Percentiles rank a stretch among this genome's conserved stretches.
Evolutionary conservation across 2,329 filamentous ascomycete genomes (phyloP).

Genomic region (Xylariales sp.): DNA sequence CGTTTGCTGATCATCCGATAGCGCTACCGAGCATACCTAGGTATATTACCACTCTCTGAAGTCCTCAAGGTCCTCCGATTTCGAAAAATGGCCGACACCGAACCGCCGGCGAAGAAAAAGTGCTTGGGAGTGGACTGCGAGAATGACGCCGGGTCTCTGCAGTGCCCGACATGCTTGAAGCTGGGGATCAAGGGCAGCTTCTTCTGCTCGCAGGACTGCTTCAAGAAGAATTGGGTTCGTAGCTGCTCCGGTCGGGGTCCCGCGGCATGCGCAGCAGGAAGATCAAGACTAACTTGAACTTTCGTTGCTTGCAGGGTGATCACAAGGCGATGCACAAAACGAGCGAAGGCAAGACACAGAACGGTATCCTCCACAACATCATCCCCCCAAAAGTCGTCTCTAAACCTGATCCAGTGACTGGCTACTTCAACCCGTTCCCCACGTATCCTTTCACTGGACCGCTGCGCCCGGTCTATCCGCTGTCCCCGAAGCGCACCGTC

Average conservation of each 20-base stretch:
- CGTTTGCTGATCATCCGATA: no score
- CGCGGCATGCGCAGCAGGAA: not conserved
- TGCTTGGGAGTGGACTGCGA: conserved; percentile 81
- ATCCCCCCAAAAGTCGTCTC: conserved; percentile 77
- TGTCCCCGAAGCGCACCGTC: conserved; percentile 68
- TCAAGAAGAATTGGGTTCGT: conserved; percentile 96
- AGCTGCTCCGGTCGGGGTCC: not conserved
- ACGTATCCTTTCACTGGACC: conserved; percentile 77
- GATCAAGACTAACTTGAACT: conserved; percentile 8
- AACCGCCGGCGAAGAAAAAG: conserved; percentile 56
- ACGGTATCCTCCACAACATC: conserved; percentile 68
- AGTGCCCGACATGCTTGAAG: conserved; percentile 95
- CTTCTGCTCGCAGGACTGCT: conserved; percentile 98
- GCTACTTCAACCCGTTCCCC: conserved; percentile 88
- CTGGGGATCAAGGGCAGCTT: conserved; percentile 82
- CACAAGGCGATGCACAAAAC: conserved; percentile 86
- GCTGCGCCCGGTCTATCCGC: conserved; percentile 81
- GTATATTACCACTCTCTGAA: not conserved
- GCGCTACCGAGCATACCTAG: no score
- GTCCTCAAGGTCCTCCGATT: no score
- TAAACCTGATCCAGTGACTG: conserved; percentile 88
- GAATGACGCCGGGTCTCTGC: conserved; percentile 79
- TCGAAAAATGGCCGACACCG: conserved; percentile 45
- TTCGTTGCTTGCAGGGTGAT: conserved; percentile 49
- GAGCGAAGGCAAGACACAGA: conserved; percentile 42